phyloP scores from a whole-genome alignment of 768 basidiomycete species.

The Suillus plorans region DNA sequence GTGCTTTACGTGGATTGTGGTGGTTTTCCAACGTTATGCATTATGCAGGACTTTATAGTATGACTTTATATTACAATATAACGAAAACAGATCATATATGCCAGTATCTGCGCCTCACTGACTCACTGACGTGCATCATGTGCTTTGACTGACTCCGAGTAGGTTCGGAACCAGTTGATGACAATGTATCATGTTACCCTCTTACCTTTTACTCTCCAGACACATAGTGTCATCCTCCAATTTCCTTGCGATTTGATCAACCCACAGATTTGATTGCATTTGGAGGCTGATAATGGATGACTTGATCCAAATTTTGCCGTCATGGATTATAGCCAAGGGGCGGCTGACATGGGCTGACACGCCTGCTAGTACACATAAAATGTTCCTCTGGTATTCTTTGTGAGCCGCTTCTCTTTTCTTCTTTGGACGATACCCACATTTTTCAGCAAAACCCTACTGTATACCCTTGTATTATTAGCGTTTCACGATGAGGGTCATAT shows the following conservation, averaged over 20 bases:
- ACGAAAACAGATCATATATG: no score
- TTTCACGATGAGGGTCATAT: not conserved
- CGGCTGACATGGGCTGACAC: constrained; percentile 1
- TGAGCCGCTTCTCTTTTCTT: not conserved
- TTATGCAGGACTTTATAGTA: no score
- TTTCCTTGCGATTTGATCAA: not conserved
- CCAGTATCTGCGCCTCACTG: no score
- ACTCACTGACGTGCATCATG: not conserved
- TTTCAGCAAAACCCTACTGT: not conserved
- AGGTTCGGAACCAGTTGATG: not conserved
- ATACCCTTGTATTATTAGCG: not conserved
- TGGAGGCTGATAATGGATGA: not conserved
- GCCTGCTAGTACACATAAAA: not conserved
- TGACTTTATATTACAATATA: no score
- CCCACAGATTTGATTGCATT: not conserved
- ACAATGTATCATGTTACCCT: not conserved
- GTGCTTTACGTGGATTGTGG: no score
- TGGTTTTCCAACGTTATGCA: no score
- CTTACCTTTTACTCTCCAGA: not conserved
- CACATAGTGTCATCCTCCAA: not conserved
- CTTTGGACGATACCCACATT: not conserved
- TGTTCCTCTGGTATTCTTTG: not conserved
- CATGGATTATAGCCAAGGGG: no score
- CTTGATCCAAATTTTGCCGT: no score
- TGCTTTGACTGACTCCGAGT: not conserved